phyloP scores from a whole-genome alignment of 169 alveolate species.

The Perkinsus marinus region DNA sequence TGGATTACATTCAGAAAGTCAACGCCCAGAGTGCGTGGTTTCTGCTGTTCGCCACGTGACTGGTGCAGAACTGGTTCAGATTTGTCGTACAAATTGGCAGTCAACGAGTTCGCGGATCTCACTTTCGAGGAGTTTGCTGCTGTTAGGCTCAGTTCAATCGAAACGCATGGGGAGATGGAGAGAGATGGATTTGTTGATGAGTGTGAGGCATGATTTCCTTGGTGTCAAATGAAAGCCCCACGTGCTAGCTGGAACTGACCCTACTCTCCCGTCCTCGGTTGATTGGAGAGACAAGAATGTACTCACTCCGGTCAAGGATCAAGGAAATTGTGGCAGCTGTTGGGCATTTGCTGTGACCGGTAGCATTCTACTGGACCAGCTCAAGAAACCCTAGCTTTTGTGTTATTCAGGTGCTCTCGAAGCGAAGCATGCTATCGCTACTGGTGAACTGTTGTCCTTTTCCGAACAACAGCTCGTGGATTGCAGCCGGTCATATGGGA shows the following conservation, averaged over 20 bases:
- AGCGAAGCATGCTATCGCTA: background rate
- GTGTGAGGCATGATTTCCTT: background rate
- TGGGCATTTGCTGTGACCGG: slow-evolving; percentile 69
- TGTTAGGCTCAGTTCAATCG: background rate
- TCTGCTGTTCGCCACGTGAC: background rate
- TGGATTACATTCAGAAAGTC: background rate
- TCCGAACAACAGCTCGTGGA: slow-evolving; percentile 59
- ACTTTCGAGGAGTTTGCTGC: background rate
- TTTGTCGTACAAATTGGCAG: background rate
- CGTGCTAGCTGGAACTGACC: too few species aligned
- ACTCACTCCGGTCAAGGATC: slow-evolving; percentile 27
- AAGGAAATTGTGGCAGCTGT: slow-evolving; percentile 58
- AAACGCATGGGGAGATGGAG: background rate
- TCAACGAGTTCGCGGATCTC: background rate
- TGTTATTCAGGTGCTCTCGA: slow-evolving; percentile 3
- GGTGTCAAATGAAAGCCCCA: too few species aligned
- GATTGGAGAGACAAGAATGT: slow-evolving; percentile 22
- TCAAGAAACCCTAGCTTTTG: slow-evolving; percentile 19
- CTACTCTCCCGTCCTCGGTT: background rate
- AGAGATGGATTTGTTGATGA: background rate
- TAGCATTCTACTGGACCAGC: slow-evolving; percentile 38
- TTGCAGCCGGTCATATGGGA: slow-evolving; percentile 15
- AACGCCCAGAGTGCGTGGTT: background rate
- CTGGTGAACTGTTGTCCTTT: slow-evolving; percentile 6
- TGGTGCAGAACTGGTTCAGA: background rate